phyloP scores from a whole-genome alignment of 2,329 filamentous ascomycete species.

The Trichoderma polysporum region DNA sequence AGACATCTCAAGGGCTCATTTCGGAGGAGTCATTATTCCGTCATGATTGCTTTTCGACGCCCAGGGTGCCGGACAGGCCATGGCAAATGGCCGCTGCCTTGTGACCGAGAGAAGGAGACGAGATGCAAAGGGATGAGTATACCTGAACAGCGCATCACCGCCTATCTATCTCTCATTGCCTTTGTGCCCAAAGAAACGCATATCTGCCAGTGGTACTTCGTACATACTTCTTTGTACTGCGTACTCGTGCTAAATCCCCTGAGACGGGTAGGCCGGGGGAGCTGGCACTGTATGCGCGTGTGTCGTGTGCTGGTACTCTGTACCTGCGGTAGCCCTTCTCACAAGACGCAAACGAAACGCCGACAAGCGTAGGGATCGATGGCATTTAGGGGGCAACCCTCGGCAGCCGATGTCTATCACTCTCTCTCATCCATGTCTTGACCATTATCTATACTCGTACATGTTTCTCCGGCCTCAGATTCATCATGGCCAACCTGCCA shows the following conservation, averaged over 20 bases:
- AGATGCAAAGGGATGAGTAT: neutral
- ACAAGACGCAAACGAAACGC: conserved; percentile 8
- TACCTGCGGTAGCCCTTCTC: conserved; percentile 1
- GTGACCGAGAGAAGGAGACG: neutral
- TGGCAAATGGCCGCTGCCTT: conserved; percentile 6
- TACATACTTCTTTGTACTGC: neutral
- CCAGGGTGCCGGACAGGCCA: conserved; percentile 4
- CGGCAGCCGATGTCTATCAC: neutral
- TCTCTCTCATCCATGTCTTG: neutral
- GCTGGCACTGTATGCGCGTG: conserved; percentile 14
- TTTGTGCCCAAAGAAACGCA: neutral
- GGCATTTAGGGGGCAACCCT: conserved; percentile 10
- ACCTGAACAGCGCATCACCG: conserved; percentile 15
- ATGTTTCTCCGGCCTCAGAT: neutral
- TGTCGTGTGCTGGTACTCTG: conserved; percentile 8
- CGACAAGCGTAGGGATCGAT: neutral
- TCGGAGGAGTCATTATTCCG: conserved; percentile 17
- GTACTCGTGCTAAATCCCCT: neutral
- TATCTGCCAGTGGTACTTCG: no score
- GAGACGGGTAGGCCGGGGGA: neutral
- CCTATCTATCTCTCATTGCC: neutral
- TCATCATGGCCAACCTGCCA: neutral
- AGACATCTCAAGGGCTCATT: conserved; percentile 6
- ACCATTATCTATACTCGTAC: no score
- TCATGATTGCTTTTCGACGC: neutral